Base-by-base conservation (phyloP, 2,329 filamentous ascomycete species). In the Aspergillus sp. region DNA sequence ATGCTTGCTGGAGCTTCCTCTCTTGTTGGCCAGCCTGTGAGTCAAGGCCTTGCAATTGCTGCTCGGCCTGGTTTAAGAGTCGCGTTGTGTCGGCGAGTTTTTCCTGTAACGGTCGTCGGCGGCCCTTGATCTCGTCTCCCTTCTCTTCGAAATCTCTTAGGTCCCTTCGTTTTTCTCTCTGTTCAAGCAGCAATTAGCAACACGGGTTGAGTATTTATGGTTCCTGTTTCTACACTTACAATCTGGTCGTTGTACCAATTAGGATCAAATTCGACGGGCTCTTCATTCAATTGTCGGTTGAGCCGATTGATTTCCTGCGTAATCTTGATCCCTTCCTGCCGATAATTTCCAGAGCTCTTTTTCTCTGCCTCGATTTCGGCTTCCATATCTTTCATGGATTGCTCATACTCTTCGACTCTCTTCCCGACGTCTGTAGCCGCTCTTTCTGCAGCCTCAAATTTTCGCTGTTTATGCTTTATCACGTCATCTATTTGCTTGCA, bases 1-100 rank as follows among this genome's bases (percentile, higher is more conserved):
- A 89, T 0, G 82, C 15, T 5, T 70, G 80, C 52, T 79, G 80
- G 54, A 99, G 81, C 62, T 88, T 85, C 49, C 77, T 84, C 55
- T 89, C 79, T 64, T 91, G 88, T 67, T 90, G 89, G 5, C 92
- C 93, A 59, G 87, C 81, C 65, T 89, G 85, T 1, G 91, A 93
- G 50, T 91, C 82, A 13, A 96, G 80, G 17, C 78, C 82, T 22
- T 79, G 72, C 20, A 90, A 72, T 15, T 86, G 82, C 3, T 67
- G 64, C 62, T 84, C 66, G 5, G 73, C 73, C n/a, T 77, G 68
- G 7, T 71, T 63, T 15, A 81, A 75, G 44, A 76, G 73, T 5
- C 68, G 45, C 5, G 71, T 62, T 46, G 71, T 73, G 27, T 75
- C 70, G 2, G 59, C 61, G 1, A 81, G 68, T 27, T 76, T 70